Base-by-base conservation (phyloP, 495 filamentous ascomycete species). In the Penicillium angulare region DNA sequence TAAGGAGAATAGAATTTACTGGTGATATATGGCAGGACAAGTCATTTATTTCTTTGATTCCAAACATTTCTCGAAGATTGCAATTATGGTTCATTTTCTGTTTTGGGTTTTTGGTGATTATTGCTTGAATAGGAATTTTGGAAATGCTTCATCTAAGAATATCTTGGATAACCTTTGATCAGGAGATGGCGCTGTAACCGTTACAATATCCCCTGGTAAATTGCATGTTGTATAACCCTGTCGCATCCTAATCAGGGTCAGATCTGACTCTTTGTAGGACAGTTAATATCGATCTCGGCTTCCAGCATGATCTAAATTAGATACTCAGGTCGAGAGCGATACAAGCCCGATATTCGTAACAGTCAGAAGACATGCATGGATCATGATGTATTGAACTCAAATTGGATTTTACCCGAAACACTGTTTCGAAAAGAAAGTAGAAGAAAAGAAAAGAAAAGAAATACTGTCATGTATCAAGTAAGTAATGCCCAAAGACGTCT, bases 171-270 rank as follows among this genome's bases (percentile, higher is more conserved):
- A n/a, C n/a, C 13, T 15, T 22, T 23, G 24, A 21, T 31, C 29
- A 18, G 16, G 18, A 38, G 21, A 21, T 18, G 33, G 31, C 32
- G 31, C 31, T 56, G 47, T 33, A 39, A 65, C 55, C 52, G 59
- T 62, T 59, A 34, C 59, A 65, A 27, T 46, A 27, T 34, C 35
- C 31, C 27, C 43, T 33, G 39, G 10, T 29, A 0, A 8, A 38
- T 50, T 40, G 43, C 24, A 24, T 53, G 16, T 26, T 53, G 52
- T 62, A 31, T 21, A 21, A 57, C 44, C 36, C 44, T 22, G 17
- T 36, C 40, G 29, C 15, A 35, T 39, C 43, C 40, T 29, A 43
- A 31, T 31, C 10, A 42, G 26, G 10, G 22, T 17, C 7, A 9
- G 50, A 52, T 47, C 35, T 40, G 12, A 9, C 42, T 52, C 42